Evolutionary conservation across 192 early-diverging fungal species (phyloP).

Genomic region (Cladochytrium replicatum): DNA sequence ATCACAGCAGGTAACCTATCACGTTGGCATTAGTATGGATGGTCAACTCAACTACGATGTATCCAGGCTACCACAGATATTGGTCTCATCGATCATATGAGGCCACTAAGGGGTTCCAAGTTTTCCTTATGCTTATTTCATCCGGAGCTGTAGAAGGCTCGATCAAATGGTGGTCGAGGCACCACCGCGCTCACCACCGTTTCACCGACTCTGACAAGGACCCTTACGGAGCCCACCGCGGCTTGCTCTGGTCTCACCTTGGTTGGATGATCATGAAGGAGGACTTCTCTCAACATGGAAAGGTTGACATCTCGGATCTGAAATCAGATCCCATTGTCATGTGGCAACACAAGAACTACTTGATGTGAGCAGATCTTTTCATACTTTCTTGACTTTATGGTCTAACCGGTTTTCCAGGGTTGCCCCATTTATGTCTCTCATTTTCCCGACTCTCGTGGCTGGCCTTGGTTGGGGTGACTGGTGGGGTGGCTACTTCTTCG

Average conservation of each 20-base stretch:
- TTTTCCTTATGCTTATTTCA: slow-evolving; percentile 54
- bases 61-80: slow-evolving; percentile 67
- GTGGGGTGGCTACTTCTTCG: slow-evolving; percentile 72
- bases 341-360: slow-evolving; percentile 73
- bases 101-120: slow-evolving; percentile 49
- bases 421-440: slow-evolving; percentile 60
- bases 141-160: slow-evolving; percentile 72
- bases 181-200: slow-evolving; percentile 80
- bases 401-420: no score
- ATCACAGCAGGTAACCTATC: slow-evolving; percentile 64
- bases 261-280: slow-evolving; percentile 82
- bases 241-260: slow-evolving; percentile 72
- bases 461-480: slow-evolving; percentile 79
- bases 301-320: slow-evolving; percentile 73
- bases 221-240: slow-evolving; percentile 70
- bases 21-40: background rate
- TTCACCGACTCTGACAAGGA: slow-evolving; percentile 79
- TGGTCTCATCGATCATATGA: slow-evolving; percentile 74
- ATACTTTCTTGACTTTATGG: no score
- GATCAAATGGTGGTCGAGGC: slow-evolving; percentile 77
- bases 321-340: slow-evolving; percentile 59
- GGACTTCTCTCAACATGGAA: slow-evolving; percentile 59
- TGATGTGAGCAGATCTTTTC: slow-evolving; percentile 16
- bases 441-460: slow-evolving; percentile 75
- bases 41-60: background rate